Conservation (phyloP, 495 filamentous ascomycete genomes). For the Hypoxylon fuscum region DNA sequence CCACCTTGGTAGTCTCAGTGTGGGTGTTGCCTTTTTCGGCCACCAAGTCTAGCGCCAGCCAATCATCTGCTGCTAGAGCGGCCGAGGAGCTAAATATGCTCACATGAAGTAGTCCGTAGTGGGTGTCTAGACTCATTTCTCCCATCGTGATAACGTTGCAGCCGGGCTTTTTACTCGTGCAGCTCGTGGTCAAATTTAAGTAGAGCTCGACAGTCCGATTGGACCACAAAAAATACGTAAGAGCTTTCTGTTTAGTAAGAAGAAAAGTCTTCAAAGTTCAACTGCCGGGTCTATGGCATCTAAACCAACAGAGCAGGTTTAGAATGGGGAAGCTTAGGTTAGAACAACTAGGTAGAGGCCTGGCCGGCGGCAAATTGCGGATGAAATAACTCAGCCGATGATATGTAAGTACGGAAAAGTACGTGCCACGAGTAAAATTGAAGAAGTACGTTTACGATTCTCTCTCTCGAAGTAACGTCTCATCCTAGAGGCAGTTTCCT, state of each 20-base stretch:
- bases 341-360: conserved; percentile 12
- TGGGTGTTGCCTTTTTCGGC: conserved; percentile 35
- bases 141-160: conserved; percentile 3
- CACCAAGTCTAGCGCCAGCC: conserved; percentile 1
- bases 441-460: too few relatives aligned
- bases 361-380: conserved; percentile 33
- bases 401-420: conserved; percentile 5
- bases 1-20: too few relatives aligned
- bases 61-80: conserved; percentile 35
- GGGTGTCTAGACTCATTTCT: conserved; percentile 15
- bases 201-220: neutral
- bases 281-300: conserved; percentile 32
- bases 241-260: neutral
- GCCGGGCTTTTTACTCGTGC: neutral
- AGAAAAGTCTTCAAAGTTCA: neutral
- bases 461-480: conserved; percentile 36
- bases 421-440: too few relatives aligned
- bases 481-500: too few relatives aligned
- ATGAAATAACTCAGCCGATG: conserved; percentile 23
- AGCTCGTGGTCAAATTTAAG: neutral
- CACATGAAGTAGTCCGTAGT: too few relatives aligned
- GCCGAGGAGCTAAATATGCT: too few relatives aligned
- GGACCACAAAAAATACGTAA: neutral
- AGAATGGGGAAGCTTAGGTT: conserved; percentile 3
- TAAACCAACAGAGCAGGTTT: neutral